phyloP scores from a whole-genome alignment of 352 stramenopile genomes.

The Achlya hypogyna region DNA sequence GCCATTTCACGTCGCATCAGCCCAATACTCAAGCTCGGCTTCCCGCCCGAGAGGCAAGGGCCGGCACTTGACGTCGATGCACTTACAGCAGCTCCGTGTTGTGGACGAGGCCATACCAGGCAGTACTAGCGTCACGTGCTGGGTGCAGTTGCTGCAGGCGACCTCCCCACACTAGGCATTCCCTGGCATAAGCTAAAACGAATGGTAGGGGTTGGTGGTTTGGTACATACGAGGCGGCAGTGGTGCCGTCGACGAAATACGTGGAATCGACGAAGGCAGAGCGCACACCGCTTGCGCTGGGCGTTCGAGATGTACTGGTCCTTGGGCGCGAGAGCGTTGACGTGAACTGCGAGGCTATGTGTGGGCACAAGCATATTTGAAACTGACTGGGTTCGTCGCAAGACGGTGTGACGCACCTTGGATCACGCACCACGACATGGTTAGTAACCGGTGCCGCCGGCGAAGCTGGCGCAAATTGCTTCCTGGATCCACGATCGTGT shows the following conservation, averaged over 20 bases:
- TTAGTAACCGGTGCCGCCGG: not conserved
- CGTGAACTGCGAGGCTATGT: not conserved
- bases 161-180: not conserved
- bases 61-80: not conserved
- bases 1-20: not conserved
- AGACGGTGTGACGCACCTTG: not conserved
- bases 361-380: not conserved
- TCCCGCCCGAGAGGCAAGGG: not conserved
- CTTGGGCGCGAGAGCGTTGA: not conserved
- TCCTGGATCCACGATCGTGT: too few relatives aligned
- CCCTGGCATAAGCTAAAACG: not conserved
- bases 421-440: not conserved
- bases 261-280: conserved; percentile 62
- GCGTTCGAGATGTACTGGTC: conserved; percentile 64
- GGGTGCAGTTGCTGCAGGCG: not conserved
- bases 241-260: conserved; percentile 68
- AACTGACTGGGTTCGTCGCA: not conserved
- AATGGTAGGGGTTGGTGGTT: not conserved
- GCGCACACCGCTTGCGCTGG: conserved; percentile 58
- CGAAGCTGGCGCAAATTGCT: too few relatives aligned
- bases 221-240: conserved; percentile 29
- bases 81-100: not conserved
- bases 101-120: not conserved
- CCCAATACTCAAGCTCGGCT: not conserved
- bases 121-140: not conserved